Evolutionary conservation across 2,329 filamentous ascomycete genomes (phyloP), one percentile per base, ranked within the genome.

Genomic region (Curvularia lunata): DNA sequence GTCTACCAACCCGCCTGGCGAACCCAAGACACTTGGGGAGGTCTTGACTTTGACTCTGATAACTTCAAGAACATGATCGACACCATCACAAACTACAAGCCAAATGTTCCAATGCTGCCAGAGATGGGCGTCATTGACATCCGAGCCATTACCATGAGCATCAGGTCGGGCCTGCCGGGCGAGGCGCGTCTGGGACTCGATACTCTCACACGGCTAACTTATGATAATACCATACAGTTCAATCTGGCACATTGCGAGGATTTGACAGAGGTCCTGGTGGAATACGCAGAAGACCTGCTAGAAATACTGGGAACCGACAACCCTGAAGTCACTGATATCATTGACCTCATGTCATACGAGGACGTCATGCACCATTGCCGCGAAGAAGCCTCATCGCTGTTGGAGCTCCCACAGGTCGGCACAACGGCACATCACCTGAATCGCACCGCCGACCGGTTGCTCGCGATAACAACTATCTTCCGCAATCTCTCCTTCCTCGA

Each of bases 161-260:
- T 99, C 37, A 92, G 97, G 72, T 96, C 91, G 53, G 94, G 94
- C 0, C 90, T 98, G 42, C 89, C 92, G 67, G 88, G 88, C 5
- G 95, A 99, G 78, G 89, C 97, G n/a, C 88, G 94, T 9, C 79
- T 97, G 61, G 94, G 94, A 2, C 81, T 99, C 43, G 95, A 98
- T 75, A 91, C 90, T 0, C 81, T 99, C 34, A 88, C 87, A 9
- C 86, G 86, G 19, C 83, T 95, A 12, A 91, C 90, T 2, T 85
- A 74, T 51, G 73, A 77, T 50, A 69, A 71, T 43, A 65, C 67
- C 10, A 54, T 76, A 13, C 68, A 70, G 21, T 54, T 77, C 18
- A 73, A 77, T 45, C 59, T 77, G 34, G 67, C 70, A 40, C 72
- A 75, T 56, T 77, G 74, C 55, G 93, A 97, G 56, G 95, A 98